Conservation (phyloP, 441 rosid species). For the Hura crepitans region DNA sequence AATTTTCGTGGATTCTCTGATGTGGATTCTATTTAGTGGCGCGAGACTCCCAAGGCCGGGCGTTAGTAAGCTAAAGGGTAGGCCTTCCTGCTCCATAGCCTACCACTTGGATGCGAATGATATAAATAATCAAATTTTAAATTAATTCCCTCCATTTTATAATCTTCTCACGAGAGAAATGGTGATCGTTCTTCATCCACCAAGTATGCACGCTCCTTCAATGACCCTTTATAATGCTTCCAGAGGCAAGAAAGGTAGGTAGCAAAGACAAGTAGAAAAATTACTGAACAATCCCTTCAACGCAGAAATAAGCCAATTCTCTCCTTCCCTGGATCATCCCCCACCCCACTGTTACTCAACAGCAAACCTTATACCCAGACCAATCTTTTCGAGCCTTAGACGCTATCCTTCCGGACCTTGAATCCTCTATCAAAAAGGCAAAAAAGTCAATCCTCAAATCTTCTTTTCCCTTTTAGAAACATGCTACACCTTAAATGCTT, state of each 20-base stretch:
- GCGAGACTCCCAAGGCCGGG: no score
- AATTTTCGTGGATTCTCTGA: no score
- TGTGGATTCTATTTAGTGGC: no score
- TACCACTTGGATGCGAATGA: neutral
- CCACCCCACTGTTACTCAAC: slow-evolving; percentile 46
- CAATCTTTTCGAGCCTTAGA: slow-evolving; percentile 61
- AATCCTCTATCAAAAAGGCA: slow-evolving; percentile 49
- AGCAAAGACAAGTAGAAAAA: slow-evolving; percentile 25
- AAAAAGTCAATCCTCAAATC: slow-evolving; percentile 46
- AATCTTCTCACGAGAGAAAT: slow-evolving; percentile 11
- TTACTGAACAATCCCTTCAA: slow-evolving; percentile 13
- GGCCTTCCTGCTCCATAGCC: no score
- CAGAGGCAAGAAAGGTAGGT: slow-evolving; percentile 35
- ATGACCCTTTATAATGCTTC: slow-evolving; percentile 28
- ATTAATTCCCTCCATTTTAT: slow-evolving; percentile 6
- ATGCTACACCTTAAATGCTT: slow-evolving; percentile 53
- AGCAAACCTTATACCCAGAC: slow-evolving; percentile 33
- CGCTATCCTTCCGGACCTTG: slow-evolving; percentile 48
- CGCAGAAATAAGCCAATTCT: slow-evolving; percentile 18
- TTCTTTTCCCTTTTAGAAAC: slow-evolving; percentile 71
- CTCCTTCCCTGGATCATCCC: slow-evolving; percentile 46
- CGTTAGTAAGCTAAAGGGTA: no score
- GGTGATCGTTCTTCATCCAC: slow-evolving; percentile 31
- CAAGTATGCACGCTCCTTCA: slow-evolving; percentile 20
- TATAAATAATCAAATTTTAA: neutral